These are phyloP conservation scores for Mychonastes homosphaera DNA, from an alignment of 139 green algal species.

Conservation along the genomic window DNA sequence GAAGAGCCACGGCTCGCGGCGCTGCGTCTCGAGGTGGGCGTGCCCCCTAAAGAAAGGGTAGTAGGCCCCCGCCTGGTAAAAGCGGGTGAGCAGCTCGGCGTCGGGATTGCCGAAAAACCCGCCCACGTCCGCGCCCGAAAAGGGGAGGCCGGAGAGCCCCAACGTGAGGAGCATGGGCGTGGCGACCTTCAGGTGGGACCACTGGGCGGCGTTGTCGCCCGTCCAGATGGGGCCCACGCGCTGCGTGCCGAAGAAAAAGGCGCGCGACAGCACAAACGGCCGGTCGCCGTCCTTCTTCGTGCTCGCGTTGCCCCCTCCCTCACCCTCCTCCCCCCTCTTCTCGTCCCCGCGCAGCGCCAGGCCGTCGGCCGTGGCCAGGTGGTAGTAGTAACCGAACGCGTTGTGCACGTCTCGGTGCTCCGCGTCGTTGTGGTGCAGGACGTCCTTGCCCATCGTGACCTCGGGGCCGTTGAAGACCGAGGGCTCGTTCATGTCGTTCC, in stretches of 20 bases:
- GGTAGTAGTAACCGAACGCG: slow-evolving; percentile 86
- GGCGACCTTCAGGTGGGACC: slow-evolving; percentile 69
- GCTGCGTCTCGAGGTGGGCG: slow-evolving; percentile 91
- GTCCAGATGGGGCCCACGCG: slow-evolving; percentile 93
- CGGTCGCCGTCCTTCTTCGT: slow-evolving; percentile 66
- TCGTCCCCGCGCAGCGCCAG: slow-evolving; percentile 34
- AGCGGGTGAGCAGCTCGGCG: slow-evolving; percentile 81
- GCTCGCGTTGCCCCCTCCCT: background rate
- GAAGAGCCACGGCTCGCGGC: slow-evolving; percentile 96
- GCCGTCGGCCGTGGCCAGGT: slow-evolving; percentile 73
- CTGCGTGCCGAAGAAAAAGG: slow-evolving; percentile 81
- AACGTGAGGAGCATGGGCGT: slow-evolving; percentile 92
- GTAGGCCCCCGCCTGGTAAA: slow-evolving; percentile 88
- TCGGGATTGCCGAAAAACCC: slow-evolving; percentile 98
- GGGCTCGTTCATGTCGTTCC: slow-evolving; percentile 99
- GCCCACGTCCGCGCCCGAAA: slow-evolving; percentile 89
- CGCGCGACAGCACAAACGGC: slow-evolving; percentile 92
- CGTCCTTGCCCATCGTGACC: slow-evolving; percentile 91
- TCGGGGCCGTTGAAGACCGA: slow-evolving; percentile 98
- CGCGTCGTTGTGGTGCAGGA: slow-evolving; percentile 62
- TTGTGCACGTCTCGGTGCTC: slow-evolving; percentile 97
- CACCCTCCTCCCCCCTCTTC: slow-evolving; percentile 18
- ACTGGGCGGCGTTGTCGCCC: slow-evolving; percentile 92
- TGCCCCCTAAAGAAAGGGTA: slow-evolving; percentile 98
- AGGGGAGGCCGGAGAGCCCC: slow-evolving; percentile 75